Evolutionary conservation across 306 rosid genomes (phyloP).

Genomic region (Quercus cerris): DNA sequence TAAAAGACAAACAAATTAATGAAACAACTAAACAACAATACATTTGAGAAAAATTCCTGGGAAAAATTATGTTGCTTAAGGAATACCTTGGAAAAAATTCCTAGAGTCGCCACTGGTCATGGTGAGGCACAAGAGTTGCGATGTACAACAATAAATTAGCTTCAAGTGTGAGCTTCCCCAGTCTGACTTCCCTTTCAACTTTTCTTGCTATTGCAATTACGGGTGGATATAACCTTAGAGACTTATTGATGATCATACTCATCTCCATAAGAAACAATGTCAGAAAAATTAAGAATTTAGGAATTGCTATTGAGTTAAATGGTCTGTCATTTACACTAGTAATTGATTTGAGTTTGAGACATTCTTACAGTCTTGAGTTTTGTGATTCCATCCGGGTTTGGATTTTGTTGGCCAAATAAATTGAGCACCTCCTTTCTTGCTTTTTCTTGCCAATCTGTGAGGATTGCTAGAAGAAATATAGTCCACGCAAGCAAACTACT

Average conservation of each 20-base stretch:
- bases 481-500: slow-evolving; percentile 24
- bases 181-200: slow-evolving; percentile 7
- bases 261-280: background rate
- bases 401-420: too few relatives aligned
- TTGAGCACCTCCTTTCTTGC: slow-evolving; percentile 22
- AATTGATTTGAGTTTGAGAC: background rate
- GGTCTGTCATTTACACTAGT: background rate
- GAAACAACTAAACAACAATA: too few relatives aligned
- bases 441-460: slow-evolving; percentile 34
- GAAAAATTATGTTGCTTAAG: too few relatives aligned
- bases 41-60: too few relatives aligned
- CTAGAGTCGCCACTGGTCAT: too few relatives aligned
- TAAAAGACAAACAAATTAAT: too few relatives aligned
- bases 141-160: slow-evolving; percentile 4
- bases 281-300: too few relatives aligned
- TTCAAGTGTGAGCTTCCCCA: slow-evolving; percentile 13
- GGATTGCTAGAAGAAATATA: slow-evolving; percentile 24
- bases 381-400: background rate
- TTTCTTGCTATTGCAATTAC: background rate
- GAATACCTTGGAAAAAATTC: too few relatives aligned
- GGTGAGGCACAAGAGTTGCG: background rate
- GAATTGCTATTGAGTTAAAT: too few relatives aligned
- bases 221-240: slow-evolving; percentile 25
- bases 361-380: slow-evolving; percentile 20
- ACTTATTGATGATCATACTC: slow-evolving; percentile 23